A percentile compares a stretch with the other conserved stretches of the same genome.
Evolutionary conservation across 2,329 filamentous ascomycete genomes (phyloP).

Genomic region (Periconia digitata): DNA sequence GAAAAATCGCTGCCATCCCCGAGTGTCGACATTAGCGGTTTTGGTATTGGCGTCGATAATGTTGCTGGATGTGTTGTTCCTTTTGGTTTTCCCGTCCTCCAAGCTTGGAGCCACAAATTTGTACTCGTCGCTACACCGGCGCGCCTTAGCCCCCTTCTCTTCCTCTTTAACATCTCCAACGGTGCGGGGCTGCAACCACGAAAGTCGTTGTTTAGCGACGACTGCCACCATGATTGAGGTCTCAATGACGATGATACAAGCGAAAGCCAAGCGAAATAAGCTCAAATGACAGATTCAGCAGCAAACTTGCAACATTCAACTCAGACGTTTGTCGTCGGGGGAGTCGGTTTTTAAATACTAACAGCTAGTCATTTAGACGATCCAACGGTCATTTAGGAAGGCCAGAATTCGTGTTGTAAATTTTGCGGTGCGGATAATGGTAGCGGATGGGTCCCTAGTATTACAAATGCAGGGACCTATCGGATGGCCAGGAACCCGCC

Average conservation of each 20-base stretch:
- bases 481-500: not conserved
- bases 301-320: no score
- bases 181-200: not conserved
- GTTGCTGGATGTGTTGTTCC: not conserved
- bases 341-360: not conserved
- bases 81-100: not conserved
- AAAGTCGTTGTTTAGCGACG: not conserved
- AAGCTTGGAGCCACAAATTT: not conserved
- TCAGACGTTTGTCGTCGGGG: no score
- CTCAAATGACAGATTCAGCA: not conserved
- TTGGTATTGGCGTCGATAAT: not conserved
- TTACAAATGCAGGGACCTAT: not conserved
- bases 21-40: not conserved
- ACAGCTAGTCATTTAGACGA: no score
- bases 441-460: not conserved
- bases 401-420: no score
- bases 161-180: not conserved
- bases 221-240: not conserved
- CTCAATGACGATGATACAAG: not conserved
- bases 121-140: not conserved
- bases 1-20: constrained; percentile 18
- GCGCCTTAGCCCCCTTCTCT: not conserved
- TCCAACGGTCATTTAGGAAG: no score
- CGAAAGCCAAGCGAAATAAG: not conserved
- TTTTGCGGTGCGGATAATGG: not conserved